Conservation (phyloP, 768 basidiomycete genomes). For the Hygrophorus pudorinus region DNA sequence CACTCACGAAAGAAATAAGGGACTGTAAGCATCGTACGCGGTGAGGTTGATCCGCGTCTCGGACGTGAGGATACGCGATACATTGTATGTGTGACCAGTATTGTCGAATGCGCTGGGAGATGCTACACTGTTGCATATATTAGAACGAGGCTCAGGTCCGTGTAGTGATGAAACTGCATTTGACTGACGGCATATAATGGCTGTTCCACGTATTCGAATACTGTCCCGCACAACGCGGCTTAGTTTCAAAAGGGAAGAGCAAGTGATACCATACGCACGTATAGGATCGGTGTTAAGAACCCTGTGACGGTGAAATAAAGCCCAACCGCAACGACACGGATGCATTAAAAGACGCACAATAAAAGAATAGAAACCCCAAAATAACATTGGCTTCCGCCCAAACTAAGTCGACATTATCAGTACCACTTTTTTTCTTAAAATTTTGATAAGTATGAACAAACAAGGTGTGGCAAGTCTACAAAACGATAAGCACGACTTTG, state of each 20-base stretch:
- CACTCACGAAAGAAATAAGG: constrained; percentile 47
- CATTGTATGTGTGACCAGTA: constrained; percentile 46
- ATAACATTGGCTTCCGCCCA: constrained; percentile 71
- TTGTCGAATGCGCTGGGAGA: constrained; percentile 58
- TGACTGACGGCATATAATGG: constrained; percentile 35
- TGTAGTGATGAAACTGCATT: too few relatives aligned
- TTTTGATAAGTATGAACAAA: too few relatives aligned
- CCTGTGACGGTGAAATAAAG: constrained; percentile 12
- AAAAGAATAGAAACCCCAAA: constrained; percentile 55
- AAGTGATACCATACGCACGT: neutral
- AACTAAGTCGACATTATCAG: constrained; percentile 66
- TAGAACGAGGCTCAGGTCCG: too few relatives aligned
- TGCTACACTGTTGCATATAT: constrained; percentile 29
- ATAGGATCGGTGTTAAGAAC: constrained; percentile 49
- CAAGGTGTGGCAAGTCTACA: too few relatives aligned
- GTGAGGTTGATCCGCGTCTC: constrained; percentile 46
- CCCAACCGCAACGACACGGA: constrained; percentile 74
- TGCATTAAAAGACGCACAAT: constrained; percentile 48
- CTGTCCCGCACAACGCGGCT: constrained; percentile 11
- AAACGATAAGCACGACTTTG: too few relatives aligned
- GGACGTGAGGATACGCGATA: constrained; percentile 41
- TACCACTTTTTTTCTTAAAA: constrained; percentile 39
- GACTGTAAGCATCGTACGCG: constrained; percentile 47
- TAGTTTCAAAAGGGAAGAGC: neutral
- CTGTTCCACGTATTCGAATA: constrained; percentile 59